Evolutionary conservation across 2,329 filamentous ascomycete genomes (phyloP).

Genomic region (Nannizziopsis barbatae): DNA sequence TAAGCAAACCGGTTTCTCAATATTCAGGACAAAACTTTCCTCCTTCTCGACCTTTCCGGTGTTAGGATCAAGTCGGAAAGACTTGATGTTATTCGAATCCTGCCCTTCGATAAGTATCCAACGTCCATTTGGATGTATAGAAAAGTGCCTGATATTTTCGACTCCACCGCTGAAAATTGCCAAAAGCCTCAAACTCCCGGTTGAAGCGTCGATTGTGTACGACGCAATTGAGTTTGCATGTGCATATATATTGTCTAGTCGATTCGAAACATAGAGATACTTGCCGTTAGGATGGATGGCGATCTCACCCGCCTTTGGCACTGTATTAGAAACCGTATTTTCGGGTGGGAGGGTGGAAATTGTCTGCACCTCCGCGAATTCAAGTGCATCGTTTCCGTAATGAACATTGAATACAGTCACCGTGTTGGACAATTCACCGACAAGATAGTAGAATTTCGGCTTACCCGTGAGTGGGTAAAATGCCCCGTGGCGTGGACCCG

Average conservation of each 20-base stretch:
- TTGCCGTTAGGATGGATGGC: constrained; percentile 36
- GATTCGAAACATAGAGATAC: constrained; percentile 58
- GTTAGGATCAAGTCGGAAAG: constrained; percentile 47
- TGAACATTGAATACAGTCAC: constrained; percentile 35
- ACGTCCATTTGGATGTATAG: constrained; percentile 53
- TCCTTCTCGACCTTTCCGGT: constrained; percentile 45
- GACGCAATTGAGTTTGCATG: constrained; percentile 52
- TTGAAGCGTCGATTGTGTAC: constrained; percentile 44
- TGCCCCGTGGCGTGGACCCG: constrained; percentile 50
- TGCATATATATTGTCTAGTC: constrained; percentile 48
- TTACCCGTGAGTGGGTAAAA: constrained; percentile 38
- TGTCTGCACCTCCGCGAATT: constrained; percentile 27
- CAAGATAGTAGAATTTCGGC: constrained; percentile 38
- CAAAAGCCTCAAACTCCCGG: constrained; percentile 11
- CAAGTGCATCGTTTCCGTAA: constrained; percentile 23
- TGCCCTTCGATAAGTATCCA: constrained; percentile 54
- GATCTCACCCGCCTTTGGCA: constrained; percentile 46
- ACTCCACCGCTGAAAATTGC: constrained; percentile 13
- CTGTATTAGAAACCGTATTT: constrained; percentile 33
- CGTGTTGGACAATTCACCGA: constrained; percentile 45
- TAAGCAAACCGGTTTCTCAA: constrained; percentile 11
- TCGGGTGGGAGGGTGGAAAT: constrained; percentile 40
- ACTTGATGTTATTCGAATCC: constrained; percentile 44
- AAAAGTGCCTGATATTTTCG: constrained; percentile 42
- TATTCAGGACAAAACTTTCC: constrained; percentile 6